phyloP scores from a whole-genome alignment of 1,284 basidiomycete genomes.

The Cryptococcus wingfieldii region DNA sequence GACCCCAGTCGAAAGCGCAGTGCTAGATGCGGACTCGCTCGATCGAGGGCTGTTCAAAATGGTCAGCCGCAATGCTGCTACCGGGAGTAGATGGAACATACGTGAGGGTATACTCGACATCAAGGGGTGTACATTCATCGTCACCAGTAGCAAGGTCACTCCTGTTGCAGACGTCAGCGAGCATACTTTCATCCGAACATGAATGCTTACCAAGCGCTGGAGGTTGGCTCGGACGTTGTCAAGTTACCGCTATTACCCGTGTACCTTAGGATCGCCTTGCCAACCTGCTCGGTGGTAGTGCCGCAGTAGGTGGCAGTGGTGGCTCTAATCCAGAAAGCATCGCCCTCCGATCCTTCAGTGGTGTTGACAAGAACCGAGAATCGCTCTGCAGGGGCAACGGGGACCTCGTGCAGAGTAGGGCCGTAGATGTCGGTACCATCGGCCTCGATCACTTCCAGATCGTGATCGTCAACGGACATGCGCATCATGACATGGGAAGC shows the following conservation, averaged over 20 bases:
- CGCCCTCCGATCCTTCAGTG: constrained; percentile 14
- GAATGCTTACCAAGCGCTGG: constrained; percentile 4
- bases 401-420: constrained; percentile 20
- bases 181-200: neutral
- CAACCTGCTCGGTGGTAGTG: neutral
- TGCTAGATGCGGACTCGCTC: constrained; percentile 15
- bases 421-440: constrained; percentile 27
- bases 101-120: constrained; percentile 14
- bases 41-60: constrained; percentile 25
- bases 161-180: neutral
- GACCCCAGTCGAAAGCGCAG: constrained; percentile 9
- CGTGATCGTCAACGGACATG: constrained; percentile 29
- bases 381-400: constrained; percentile 29
- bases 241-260: neutral
- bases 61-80: neutral
- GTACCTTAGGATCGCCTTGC: neutral
- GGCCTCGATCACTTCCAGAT: constrained; percentile 26
- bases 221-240: neutral
- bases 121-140: constrained; percentile 9
- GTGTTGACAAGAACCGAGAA: constrained; percentile 38
- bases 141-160: neutral
- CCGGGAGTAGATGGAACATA: constrained; percentile 1
- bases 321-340: constrained; percentile 36
- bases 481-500: constrained; percentile 14
- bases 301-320: neutral